Percentiles rank a stretch among this genome's conserved stretches.
Conservation (phyloP, 257 asterid genomes). For the Schizonepeta tenuifolia region DNA sequence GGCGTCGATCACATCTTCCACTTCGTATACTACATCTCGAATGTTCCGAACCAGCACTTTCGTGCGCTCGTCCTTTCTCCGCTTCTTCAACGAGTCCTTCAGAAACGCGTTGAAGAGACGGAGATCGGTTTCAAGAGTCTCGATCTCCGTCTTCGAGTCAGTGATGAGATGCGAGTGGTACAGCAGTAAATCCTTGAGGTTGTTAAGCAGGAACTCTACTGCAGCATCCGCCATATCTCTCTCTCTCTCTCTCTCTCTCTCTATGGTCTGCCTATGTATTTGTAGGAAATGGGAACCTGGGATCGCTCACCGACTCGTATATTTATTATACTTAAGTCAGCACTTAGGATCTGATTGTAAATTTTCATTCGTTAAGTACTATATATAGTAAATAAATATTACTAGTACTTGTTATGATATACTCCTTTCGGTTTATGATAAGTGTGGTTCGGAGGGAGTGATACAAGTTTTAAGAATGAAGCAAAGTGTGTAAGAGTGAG, state of each 20-base stretch:
- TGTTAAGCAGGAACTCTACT: conserved; percentile 35
- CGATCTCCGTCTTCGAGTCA: conserved; percentile 1
- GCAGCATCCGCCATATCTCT: conserved; percentile 23
- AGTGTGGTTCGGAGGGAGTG: no score
- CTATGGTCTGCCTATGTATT: background rate
- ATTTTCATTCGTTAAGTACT: no score
- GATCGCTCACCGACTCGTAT: background rate
- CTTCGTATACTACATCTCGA: background rate
- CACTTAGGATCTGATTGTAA: no score
- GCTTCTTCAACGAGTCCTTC: conserved; percentile 20
- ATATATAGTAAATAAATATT: no score
- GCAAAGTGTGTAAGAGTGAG: no score
- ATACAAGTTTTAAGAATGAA: no score
- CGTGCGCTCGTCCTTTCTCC: conserved; percentile 4
- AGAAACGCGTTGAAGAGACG: conserved; percentile 36
- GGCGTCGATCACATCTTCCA: conserved; percentile 21
- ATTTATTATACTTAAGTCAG: no score
- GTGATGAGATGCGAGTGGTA: conserved; percentile 22
- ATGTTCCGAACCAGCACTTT: conserved; percentile 17
- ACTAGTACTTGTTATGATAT: no score
- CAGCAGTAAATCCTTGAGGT: conserved; percentile 30
- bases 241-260: no score
- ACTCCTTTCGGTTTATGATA: no score
- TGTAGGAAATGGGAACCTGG: background rate
- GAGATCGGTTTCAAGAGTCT: conserved; percentile 29